Evolutionary conservation across 2,329 filamentous ascomycete species (phyloP).

Genomic region (Aspergillus proliferans): DNA sequence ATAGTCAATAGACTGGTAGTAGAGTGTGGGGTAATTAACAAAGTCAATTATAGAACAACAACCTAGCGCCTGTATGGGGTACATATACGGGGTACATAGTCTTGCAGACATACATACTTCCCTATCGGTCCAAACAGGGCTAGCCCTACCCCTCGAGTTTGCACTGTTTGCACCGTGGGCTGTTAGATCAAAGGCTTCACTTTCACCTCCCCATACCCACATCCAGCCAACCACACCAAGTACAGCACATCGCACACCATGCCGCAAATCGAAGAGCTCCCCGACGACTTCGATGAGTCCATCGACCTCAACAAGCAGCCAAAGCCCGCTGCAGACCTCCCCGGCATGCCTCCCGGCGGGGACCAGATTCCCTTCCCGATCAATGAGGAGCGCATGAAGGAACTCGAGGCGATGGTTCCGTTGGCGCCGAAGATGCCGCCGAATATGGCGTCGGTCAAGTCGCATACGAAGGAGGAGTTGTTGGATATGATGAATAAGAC

Average conservation of each 20-base stretch:
- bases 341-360: slow-evolving; percentile 12
- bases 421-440: slow-evolving; percentile 48
- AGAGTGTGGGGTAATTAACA: too few species aligned
- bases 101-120: background rate
- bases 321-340: slow-evolving; percentile 4
- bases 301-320: slow-evolving; percentile 36
- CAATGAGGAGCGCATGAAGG: slow-evolving; percentile 30
- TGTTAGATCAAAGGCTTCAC: background rate
- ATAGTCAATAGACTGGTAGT: background rate
- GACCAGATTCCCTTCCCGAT: slow-evolving; percentile 36
- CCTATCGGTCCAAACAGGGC: slow-evolving; percentile 5
- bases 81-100: too few species aligned
- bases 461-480: slow-evolving; percentile 55
- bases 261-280: slow-evolving; percentile 48
- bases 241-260: slow-evolving; percentile 29
- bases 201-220: background rate
- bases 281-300: slow-evolving; percentile 45
- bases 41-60: too few species aligned
- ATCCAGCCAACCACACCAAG: background rate
- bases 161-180: slow-evolving; percentile 6
- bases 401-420: slow-evolving; percentile 22
- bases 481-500: slow-evolving; percentile 60
- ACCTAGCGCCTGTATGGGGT: too few species aligned
- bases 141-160: slow-evolving; percentile 10
- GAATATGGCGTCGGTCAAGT: slow-evolving; percentile 51